Evolutionary conservation across 164 flowering plant genomes (phyloP), one percentile per base, ranked within the genome.

Genomic region (Vitis rupestris): DNA sequence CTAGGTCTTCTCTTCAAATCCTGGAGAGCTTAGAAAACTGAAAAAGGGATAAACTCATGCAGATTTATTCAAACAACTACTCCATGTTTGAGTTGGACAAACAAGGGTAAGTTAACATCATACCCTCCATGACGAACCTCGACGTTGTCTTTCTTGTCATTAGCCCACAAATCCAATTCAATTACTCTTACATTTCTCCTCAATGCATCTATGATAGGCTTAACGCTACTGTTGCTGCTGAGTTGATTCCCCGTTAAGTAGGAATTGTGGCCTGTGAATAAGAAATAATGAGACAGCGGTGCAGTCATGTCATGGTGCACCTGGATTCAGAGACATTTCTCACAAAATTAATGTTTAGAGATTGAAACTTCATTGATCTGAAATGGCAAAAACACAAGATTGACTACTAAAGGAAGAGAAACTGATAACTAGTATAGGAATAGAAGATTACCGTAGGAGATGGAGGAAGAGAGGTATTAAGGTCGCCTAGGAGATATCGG

Each of bases 41-140:
- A 6, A 37, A 37, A 37, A 37, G 0, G 44, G 44, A 37, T 37
- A 37, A 37, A 0, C 44, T 37, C 44, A 37, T 37, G 44, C 44
- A 37, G 44, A 37, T 37, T 37, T 3, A 37, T 37, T 37, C 44
- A 37, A 37, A 37, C 27, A 23, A 23, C 27, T 23, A 23, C 27
- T 23, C 2, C 27, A 23, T 23, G 10, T 47, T 6, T 47, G 48
- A 63, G 15, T 50, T 48, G 29, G 51, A 15, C 63, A 30, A 15
- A 31, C 16, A 29, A 30, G 37, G 2, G 51, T 10, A 62, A 62
- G 58, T 37, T 37, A 47, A 3, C 23, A 16, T 14, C 64, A 19
- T 77, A 82, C 85, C 85, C 73, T 70, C 85, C 85, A 73, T 82
- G 85, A 59, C 72, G 72, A 68, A 82, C 85, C 14, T 79, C 69